phyloP scores from a whole-genome alignment of 257 asterid species.

The Scutellaria baicalensis region DNA sequence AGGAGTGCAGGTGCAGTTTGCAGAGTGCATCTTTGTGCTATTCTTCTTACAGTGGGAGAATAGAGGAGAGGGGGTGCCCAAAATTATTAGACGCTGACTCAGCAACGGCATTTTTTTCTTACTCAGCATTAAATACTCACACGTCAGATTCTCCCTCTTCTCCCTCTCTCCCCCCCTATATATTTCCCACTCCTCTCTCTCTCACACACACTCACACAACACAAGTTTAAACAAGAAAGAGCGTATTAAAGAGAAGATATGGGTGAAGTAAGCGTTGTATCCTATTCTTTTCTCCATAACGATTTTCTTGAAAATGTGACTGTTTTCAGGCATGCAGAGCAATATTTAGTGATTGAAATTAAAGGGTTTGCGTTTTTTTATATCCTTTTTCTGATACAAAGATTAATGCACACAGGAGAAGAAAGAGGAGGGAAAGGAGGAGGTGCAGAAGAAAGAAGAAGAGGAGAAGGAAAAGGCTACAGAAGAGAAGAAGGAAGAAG shows the following conservation, averaged over 20 bases:
- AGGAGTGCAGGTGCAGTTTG: background rate
- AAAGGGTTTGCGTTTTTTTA: background rate
- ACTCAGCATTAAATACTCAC: constrained; percentile 21
- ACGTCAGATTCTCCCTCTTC: constrained; percentile 22
- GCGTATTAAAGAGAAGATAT: constrained; percentile 12
- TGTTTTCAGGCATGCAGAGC: too few species aligned
- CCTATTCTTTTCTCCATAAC: background rate
- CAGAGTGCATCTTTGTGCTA: background rate
- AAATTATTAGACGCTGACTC: constrained; percentile 29
- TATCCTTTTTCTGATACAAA: background rate
- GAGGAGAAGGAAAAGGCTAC: background rate
- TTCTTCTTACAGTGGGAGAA: background rate
- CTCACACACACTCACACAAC: background rate
- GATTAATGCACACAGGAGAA: constrained; percentile 28
- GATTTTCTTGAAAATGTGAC: background rate
- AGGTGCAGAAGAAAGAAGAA: constrained; percentile 1
- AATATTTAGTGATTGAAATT: background rate
- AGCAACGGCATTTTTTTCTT: constrained; percentile 17
- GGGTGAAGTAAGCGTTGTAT: constrained; percentile 41
- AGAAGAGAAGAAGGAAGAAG: constrained; percentile 10
- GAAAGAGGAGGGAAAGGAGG: constrained; percentile 25
- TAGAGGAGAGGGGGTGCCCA: constrained; percentile 4
- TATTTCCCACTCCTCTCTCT: background rate
- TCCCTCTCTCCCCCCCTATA: background rate
- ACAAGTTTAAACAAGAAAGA: background rate